Evolutionary conservation across 129 eudicot species (phyloP), one percentile per base, ranked within the genome.

Genomic region (Daucus carota): DNA sequence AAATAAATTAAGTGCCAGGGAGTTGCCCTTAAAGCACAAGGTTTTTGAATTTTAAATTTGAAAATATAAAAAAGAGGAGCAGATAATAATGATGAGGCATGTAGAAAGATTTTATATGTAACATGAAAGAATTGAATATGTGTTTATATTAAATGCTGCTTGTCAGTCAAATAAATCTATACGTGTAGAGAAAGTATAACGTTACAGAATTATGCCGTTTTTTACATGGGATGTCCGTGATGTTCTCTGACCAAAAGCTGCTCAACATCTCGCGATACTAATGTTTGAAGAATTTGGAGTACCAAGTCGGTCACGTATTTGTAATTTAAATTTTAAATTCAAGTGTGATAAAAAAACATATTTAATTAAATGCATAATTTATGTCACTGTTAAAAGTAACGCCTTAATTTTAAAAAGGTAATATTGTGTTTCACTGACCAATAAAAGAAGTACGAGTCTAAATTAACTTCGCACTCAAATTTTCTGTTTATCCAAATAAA

Each of bases 191-290:
- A 3, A 57, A 57, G 65, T 24, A n/a, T 57, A 57, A 57, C 65
- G 65, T 57, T 57, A 57, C 65, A 57, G 65, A 57, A 57, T 0
- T 3, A 57, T n/a, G 65, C 65, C 65, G 65, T 57, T 57, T 9
- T 31, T 57, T 57, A 57, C 65, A 57, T 57, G 65, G 65, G 65
- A 57, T n/a, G 65, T 57, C 65, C 65, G 65, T 57, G 65, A 57
- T n/a, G 65, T 57, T 57, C 65, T 57, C 65, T n/a, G 65, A 57
- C 65, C 1, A 57, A n/a, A 57, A 57, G 65, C 65, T 57, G 65
- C 31, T n/a, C 0, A 31, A 57, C 65, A 54, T 16, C 24, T 57
- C 65, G 4, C n/a, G 31, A 57, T 57, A 24, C 65, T 57, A 2
- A 24, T 57, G 65, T n/a, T 57, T 8, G 14, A 24, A 24, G 5